phyloP scores from a whole-genome alignment of 345 rosid species.

The Aethionema arabicum region DNA sequence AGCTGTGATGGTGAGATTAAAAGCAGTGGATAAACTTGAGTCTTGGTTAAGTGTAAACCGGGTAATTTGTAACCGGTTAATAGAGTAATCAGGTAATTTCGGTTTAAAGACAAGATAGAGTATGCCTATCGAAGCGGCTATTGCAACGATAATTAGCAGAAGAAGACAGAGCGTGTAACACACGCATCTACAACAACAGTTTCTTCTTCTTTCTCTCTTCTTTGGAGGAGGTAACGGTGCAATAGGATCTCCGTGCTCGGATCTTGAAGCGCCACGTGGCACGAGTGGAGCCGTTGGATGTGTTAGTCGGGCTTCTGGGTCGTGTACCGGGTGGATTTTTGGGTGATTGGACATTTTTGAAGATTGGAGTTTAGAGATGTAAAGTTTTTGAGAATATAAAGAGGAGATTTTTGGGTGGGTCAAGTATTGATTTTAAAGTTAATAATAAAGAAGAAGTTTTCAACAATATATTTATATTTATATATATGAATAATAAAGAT shows the following conservation, averaged over 20 bases:
- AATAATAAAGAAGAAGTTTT: conserved; percentile 25
- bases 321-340: conserved; percentile 59
- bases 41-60: conserved; percentile 42
- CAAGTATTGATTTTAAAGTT: conserved; percentile 21
- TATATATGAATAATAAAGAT: neutral
- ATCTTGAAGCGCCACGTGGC: conserved; percentile 45
- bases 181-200: conserved; percentile 63
- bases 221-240: conserved; percentile 44
- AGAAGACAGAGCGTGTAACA: conserved; percentile 63
- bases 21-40: conserved; percentile 55
- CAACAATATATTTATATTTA: conserved; percentile 10
- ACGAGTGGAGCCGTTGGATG: conserved; percentile 59
- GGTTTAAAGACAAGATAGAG: conserved; percentile 73
- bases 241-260: conserved; percentile 39
- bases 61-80: conserved; percentile 55
- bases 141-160: conserved; percentile 44
- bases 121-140: conserved; percentile 51
- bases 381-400: conserved; percentile 13
- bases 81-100: conserved; percentile 63
- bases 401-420: conserved; percentile 7
- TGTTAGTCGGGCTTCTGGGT: conserved; percentile 45
- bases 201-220: conserved; percentile 49
- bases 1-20: conserved; percentile 64
- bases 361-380: conserved; percentile 13
- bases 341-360: conserved; percentile 56